phyloP scores from a whole-genome alignment of 345 rosid species.

The Populus nigra region DNA sequence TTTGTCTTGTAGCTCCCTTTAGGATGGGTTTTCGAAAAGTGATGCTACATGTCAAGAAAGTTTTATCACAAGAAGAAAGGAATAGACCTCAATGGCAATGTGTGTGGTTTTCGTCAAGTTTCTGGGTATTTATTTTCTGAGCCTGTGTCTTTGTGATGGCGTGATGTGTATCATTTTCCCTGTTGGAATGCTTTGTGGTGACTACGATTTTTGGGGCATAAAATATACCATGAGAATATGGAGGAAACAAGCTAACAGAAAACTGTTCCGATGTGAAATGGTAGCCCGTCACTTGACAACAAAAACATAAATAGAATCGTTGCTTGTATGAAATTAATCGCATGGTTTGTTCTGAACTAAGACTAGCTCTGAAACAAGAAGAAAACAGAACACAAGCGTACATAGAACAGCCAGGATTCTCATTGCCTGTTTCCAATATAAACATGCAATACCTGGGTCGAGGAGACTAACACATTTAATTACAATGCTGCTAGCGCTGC shows the following conservation, averaged over 20 bases:
- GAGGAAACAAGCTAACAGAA: neutral
- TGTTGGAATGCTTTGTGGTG: too few relatives aligned
- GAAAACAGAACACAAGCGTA: neutral
- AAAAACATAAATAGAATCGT: neutral
- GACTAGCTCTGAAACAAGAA: neutral
- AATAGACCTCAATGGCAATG: neutral
- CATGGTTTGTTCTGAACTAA: neutral
- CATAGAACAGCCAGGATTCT: neutral
- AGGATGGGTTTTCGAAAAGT: too few relatives aligned
- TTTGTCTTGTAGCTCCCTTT: too few relatives aligned
- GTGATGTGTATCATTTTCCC: too few relatives aligned
- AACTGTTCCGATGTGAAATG: neutral
- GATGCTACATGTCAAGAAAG: too few relatives aligned
- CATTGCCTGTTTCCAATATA: neutral
- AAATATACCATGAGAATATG: neutral
- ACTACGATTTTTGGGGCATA: neutral
- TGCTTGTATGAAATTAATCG: neutral
- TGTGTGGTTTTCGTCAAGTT: neutral
- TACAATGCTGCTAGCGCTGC: neutral
- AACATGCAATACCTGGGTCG: neutral
- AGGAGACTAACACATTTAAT: neutral
- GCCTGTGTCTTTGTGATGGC: neutral
- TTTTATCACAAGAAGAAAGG: too few relatives aligned
- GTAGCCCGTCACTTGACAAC: neutral
- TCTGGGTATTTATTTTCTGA: neutral